Evolutionary conservation across 78 protist genomes (phyloP).

Genomic region (Chrysochromulina parva): DNA sequence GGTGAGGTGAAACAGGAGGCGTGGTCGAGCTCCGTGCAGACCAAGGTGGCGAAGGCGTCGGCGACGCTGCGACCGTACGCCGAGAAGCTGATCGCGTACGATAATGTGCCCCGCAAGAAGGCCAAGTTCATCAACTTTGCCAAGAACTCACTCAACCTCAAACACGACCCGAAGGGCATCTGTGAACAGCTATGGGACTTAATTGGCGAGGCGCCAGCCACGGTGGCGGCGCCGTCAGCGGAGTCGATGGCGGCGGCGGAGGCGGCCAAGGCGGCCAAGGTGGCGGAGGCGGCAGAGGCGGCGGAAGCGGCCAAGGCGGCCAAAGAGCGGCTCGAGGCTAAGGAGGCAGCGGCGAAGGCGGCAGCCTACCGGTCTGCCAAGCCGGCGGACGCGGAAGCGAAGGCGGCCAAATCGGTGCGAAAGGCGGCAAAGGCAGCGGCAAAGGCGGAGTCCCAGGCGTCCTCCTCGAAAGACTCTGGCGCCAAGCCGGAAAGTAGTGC

Average conservation of each 20-base stretch:
- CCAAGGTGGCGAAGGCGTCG: background rate
- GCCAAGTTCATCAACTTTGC: constrained; percentile 16
- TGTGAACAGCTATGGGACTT: background rate
- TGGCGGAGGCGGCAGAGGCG: background rate
- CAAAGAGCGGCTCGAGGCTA: background rate
- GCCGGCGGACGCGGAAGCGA: too few relatives aligned
- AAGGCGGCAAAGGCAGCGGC: too few relatives aligned
- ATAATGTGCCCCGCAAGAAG: background rate
- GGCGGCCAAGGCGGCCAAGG: background rate
- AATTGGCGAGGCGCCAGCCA: background rate
- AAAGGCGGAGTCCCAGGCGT: too few relatives aligned
- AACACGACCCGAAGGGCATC: background rate
- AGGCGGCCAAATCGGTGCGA: too few relatives aligned
- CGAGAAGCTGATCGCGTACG: background rate
- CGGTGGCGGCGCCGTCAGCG: background rate
- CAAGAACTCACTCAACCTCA: constrained; percentile 12
- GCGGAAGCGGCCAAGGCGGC: background rate
- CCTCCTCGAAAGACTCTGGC: too few relatives aligned
- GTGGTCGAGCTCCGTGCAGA: background rate
- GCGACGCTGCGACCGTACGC: background rate
- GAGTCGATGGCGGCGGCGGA: background rate
- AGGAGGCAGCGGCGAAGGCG: too few relatives aligned
- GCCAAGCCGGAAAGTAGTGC: too few relatives aligned
- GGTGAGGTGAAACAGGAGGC: background rate
- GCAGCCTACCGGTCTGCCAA: too few relatives aligned